Base-by-base conservation (phyloP, 768 basidiomycete genomes). In the Boletellus emodensis region DNA sequence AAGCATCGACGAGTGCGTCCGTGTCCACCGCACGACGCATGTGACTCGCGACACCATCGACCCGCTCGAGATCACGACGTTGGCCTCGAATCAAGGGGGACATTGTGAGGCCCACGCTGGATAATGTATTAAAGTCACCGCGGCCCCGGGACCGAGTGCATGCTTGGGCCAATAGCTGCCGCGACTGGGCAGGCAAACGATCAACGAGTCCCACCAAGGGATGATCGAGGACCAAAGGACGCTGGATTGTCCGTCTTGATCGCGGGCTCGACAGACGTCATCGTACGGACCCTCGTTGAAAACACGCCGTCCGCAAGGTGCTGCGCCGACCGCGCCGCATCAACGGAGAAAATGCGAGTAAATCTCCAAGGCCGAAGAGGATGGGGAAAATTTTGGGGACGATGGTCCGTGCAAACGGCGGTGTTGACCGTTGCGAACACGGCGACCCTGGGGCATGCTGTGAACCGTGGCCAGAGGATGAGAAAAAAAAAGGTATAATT, bases 281-380 rank as follows among this genome's bases (percentile, higher is more conserved):
- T 28, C 49, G 46, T 30, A 39, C 48, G 30, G 34, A 1, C 51
- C 59, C 61, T 64, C 61, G 44, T 59, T 64, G 61, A 56, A 62
- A 51, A 62, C 61, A 62, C 60, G 61, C 56, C 49, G 56, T 28
- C 1, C 8, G 18, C 38, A 43, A 32, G 17, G 44, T 48, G 47
- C 52, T 56, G 57, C 49, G 60, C 51, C 28, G 8, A 34, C 34
- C 43, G 49, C 48, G 44, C 53, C 44, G 22, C 26, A 17, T 32
- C 43, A 40, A 32, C 33, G 34, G 35, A 48, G 24, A 15, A 20
- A 7, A n/a, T 9, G 28, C 2, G 1, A 32, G 3, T 14, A 34
- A 35, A 41, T 38, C n/a, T n/a, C 33, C 30, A 40, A 35, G 30
- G 30, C 8, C 30, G 9, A 3, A 30, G 30, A 30, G 6, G 11